Evolutionary conservation across 768 basidiomycete species (phyloP), one percentile per base, ranked within the genome.

Genomic region (Imleria badia): DNA sequence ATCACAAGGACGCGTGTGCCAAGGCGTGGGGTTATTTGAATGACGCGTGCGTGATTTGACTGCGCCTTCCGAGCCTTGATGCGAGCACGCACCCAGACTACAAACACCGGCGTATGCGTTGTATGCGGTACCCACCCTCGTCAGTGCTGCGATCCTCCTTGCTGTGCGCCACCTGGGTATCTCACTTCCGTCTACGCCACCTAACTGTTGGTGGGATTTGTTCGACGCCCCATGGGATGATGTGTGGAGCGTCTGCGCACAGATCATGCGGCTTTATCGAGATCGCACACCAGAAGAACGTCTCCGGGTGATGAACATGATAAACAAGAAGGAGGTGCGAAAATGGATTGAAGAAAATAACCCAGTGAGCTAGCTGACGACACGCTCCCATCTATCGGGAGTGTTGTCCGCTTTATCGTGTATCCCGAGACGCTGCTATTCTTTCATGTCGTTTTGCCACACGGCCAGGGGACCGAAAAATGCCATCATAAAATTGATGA

Each of bases 1-100:
- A 83, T 54, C 82, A 84, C 54, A 80, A 79, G 38, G 80, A 81
- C 49, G 89, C 84, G 11, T 89, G 91, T 55, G 80, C 83, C 23
- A 78, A 75, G 53, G 92, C 94, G 20, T 99, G 97, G 97, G 92
- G 92, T 0, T 97, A 91, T 63, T 77, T 98, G 20, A 99, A 98
- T 62, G 97, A 98, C 69, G 89, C 91, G 95, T 96, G 66, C 68
- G 91, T 83, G 56, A n/a, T 48, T 35, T 26, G 34, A 48, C n/a
- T 26, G 38, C 8, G 7, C 11, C 11, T 36, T 30, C 10, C 3
- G 22, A 7, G 12, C 35, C 22, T 30, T 40, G 31, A 58, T 48
- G 43, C 31, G 49, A 53, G 26, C 36, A 36, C 48, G 33, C 15
- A 31, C 35, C n/a, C 60, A 98, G 96, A 31, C 78, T 97, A 22